phyloP scores from a whole-genome alignment of 1,284 basidiomycete species.

The Ganoderma meredithae region DNA sequence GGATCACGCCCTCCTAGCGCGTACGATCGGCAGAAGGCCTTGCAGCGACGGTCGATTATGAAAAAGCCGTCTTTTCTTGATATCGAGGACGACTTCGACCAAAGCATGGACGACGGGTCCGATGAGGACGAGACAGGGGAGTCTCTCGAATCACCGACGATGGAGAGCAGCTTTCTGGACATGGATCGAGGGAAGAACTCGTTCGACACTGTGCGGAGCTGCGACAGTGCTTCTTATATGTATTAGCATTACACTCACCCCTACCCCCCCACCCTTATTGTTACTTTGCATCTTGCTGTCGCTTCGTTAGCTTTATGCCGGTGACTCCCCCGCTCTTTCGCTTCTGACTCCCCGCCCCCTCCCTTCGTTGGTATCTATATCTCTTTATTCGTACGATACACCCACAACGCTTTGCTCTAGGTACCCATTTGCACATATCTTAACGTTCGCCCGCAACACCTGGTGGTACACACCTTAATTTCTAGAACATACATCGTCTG shows the following conservation, averaged over 20 bases:
- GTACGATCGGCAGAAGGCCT: slow-evolving; percentile 37
- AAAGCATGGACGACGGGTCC: slow-evolving; percentile 43
- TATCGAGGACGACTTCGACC: slow-evolving; percentile 57
- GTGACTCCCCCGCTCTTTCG: slow-evolving; percentile 4
- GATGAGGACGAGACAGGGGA: slow-evolving; percentile 26
- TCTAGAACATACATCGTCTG: slow-evolving; percentile 12
- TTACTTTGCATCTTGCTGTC: slow-evolving; percentile 16
- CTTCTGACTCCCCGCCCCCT: slow-evolving; percentile 14
- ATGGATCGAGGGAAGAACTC: slow-evolving; percentile 62
- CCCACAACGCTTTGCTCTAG: slow-evolving; percentile 8
- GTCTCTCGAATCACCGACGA: slow-evolving; percentile 31
- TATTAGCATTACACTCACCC: slow-evolving; percentile 28
- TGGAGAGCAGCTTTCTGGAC: slow-evolving; percentile 68
- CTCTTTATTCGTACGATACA: slow-evolving; percentile 38
- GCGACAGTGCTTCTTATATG: slow-evolving; percentile 41
- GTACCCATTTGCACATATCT: slow-evolving; percentile 17
- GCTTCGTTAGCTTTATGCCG: slow-evolving; percentile 1
- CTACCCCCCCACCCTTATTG: slow-evolving; percentile 20
- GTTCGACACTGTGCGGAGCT: slow-evolving; percentile 64
- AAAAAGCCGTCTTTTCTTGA: slow-evolving; percentile 77
- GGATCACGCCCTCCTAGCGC: slow-evolving; percentile 39
- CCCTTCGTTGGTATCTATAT: slow-evolving; percentile 37
- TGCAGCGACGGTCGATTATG: slow-evolving; percentile 51
- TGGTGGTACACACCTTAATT: slow-evolving; percentile 22
- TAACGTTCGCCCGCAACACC: slow-evolving; percentile 7